These are phyloP conservation scores for Aurifilum marmelostoma DNA, from an alignment of 2,329 filamentous ascomycete genomes.

Conservation along the genomic window DNA sequence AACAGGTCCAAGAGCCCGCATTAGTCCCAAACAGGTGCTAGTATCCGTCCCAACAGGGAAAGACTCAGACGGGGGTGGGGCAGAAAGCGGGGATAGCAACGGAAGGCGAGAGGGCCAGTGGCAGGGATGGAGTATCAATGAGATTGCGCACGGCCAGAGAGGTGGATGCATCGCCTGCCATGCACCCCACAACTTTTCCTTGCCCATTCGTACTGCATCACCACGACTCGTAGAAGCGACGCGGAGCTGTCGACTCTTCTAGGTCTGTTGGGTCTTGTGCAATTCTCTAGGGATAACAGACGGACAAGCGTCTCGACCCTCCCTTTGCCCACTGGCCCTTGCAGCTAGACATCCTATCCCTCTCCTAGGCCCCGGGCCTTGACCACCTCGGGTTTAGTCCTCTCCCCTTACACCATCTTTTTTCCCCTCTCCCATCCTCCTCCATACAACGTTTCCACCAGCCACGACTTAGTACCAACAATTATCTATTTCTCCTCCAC, in stretches of 20 bases:
- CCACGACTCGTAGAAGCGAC: not conserved
- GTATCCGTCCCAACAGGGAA: not conserved
- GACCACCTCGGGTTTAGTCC: not conserved
- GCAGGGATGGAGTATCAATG: not conserved
- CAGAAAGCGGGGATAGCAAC: not conserved
- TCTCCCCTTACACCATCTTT: not conserved
- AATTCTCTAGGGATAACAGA: not conserved
- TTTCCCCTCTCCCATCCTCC: not conserved
- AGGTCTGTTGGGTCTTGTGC: not conserved
- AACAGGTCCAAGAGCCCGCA: not conserved
- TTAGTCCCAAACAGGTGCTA: not conserved
- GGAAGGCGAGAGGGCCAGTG: not conserved
- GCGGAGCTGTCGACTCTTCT: not conserved
- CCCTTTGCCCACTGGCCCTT: not conserved
- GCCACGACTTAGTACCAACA: not conserved
- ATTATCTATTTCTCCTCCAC: not conserved
- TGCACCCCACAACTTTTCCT: not conserved
- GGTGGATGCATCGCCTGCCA: not conserved
- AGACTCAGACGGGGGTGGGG: not conserved
- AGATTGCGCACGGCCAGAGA: slow-evolving; percentile 4
- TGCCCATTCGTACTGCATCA: not conserved
- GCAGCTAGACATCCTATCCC: not conserved
- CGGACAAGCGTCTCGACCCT: not conserved
- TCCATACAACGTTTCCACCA: not conserved
- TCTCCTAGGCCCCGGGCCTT: not conserved